These are phyloP conservation scores for Pseudoperonospora humuli DNA, from an alignment of 352 stramenopile genomes.

Conservation along the genomic window DNA sequence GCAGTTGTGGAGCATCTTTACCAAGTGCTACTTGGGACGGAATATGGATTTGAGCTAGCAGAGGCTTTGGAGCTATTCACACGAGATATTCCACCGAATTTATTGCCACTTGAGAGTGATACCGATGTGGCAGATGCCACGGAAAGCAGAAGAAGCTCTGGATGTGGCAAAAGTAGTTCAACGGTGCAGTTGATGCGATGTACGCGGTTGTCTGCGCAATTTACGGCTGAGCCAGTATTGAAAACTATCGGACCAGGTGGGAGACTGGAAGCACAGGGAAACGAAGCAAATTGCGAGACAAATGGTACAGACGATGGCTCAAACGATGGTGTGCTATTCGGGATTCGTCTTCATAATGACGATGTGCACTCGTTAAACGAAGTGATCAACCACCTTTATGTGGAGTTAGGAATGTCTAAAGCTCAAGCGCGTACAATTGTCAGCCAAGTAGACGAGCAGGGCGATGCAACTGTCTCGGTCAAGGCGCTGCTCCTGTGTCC, in stretches of 20 bases:
- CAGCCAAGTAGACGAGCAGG: constrained; percentile 50
- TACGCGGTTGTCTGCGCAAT: constrained; percentile 14
- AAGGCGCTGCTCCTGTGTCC: constrained; percentile 44
- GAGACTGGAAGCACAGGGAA: constrained; percentile 13
- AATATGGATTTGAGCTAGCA: constrained; percentile 67
- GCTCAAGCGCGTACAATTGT: constrained; percentile 35
- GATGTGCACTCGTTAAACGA: constrained; percentile 73
- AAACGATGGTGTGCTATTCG: constrained; percentile 24
- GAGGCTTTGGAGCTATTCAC: constrained; percentile 68
- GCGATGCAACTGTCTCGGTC: constrained; percentile 40
- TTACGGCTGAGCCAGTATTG: constrained; percentile 9
- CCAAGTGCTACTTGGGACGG: constrained; percentile 48
- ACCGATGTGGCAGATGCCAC: constrained; percentile 25
- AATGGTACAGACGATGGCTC: constrained; percentile 1
- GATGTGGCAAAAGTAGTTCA: constrained; percentile 1
- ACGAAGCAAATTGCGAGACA: constrained; percentile 16
- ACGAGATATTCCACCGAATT: constrained; percentile 36
- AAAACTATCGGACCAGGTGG: constrained; percentile 21
- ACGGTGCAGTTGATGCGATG: constrained; percentile 4
- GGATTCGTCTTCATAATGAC: constrained; percentile 79
- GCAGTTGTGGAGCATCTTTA: constrained; percentile 71
- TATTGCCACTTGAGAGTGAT: constrained; percentile 35
- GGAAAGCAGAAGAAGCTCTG: background rate
- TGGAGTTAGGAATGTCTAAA: constrained; percentile 50
- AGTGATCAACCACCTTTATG: constrained; percentile 58